A percentile compares a stretch with the other conserved stretches of the same genome.
Evolutionary conservation across 306 rosid species (phyloP).

Genomic region (Fagus crenata): DNA sequence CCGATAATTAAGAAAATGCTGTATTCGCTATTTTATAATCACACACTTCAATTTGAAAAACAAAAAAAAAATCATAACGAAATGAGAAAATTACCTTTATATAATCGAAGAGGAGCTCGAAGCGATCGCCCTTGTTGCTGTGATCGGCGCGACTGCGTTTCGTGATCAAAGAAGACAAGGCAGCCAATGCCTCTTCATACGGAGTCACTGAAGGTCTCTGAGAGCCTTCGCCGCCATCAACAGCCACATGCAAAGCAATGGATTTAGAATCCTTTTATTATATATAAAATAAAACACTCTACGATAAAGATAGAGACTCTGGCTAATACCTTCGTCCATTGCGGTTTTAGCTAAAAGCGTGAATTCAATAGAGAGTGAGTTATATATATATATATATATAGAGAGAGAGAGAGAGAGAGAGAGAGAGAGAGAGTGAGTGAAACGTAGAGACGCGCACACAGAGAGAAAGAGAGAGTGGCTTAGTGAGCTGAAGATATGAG

Average conservation of each 20-base stretch:
- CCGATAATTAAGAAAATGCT: constrained; percentile 9
- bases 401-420: too few species aligned
- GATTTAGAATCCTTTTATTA: background rate
- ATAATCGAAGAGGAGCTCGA: constrained; percentile 61
- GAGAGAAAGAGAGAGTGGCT: too few species aligned
- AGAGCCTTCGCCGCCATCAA: constrained; percentile 35
- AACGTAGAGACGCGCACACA: too few species aligned
- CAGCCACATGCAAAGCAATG: background rate
- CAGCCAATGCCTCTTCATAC: constrained; percentile 79
- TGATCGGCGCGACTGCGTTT: constrained; percentile 77
- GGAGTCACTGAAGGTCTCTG: constrained; percentile 40
- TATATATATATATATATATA: too few species aligned
- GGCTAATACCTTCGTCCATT: constrained; percentile 4
- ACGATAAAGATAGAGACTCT: background rate
- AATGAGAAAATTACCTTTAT: constrained; percentile 49
- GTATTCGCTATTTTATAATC: constrained; percentile 4
- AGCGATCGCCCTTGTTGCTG: constrained; percentile 69
- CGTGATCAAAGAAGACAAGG: constrained; percentile 78
- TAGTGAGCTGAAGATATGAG: too few species aligned
- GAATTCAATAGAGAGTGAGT: too few species aligned
- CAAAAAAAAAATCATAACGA: constrained; percentile 14
- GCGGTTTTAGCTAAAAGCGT: too few species aligned
- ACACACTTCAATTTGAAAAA: constrained; percentile 18
- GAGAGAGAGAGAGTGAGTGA: too few species aligned
- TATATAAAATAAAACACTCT: background rate